phyloP scores from a whole-genome alignment of 805 yeast genomes.

The Saccharomycopsis sp. region DNA sequence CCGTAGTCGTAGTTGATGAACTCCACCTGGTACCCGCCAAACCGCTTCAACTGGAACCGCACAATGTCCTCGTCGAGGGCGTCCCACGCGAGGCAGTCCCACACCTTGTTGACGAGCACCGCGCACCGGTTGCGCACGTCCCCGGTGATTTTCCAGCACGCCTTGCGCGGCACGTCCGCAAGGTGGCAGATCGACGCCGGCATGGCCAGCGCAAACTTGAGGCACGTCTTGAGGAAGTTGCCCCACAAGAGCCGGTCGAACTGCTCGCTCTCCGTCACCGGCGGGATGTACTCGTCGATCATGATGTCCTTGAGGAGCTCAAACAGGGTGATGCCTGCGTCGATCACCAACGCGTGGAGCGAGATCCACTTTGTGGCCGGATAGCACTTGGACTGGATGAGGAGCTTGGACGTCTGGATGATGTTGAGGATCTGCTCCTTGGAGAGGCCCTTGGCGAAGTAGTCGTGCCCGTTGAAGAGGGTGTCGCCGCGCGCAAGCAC shows the following conservation, averaged over 20 bases:
- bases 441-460: constrained; percentile 35
- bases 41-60: constrained; percentile 53
- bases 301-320: constrained; percentile 47
- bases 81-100: constrained; percentile 70
- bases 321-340: constrained; percentile 47
- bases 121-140: constrained; percentile 58
- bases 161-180: constrained; percentile 65
- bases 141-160: constrained; percentile 56
- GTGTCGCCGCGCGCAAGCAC: constrained; percentile 31
- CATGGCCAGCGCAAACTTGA: constrained; percentile 56
- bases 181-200: constrained; percentile 65
- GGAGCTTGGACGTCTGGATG: constrained; percentile 43
- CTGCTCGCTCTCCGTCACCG: constrained; percentile 39
- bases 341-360: constrained; percentile 48
- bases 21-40: constrained; percentile 68
- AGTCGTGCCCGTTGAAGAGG: constrained; percentile 35
- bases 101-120: constrained; percentile 46
- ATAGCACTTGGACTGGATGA: constrained; percentile 50
- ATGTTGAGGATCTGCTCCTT: constrained; percentile 37
- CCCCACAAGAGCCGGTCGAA: constrained; percentile 66
- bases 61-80: constrained; percentile 44
- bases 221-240: constrained; percentile 48
- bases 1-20: constrained; percentile 52
- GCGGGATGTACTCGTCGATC: constrained; percentile 46
- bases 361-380: constrained; percentile 74